Evolutionary conservation across 2,329 filamentous ascomycete genomes (phyloP).

Genomic region (Myriosclerotinia scirpicola): DNA sequence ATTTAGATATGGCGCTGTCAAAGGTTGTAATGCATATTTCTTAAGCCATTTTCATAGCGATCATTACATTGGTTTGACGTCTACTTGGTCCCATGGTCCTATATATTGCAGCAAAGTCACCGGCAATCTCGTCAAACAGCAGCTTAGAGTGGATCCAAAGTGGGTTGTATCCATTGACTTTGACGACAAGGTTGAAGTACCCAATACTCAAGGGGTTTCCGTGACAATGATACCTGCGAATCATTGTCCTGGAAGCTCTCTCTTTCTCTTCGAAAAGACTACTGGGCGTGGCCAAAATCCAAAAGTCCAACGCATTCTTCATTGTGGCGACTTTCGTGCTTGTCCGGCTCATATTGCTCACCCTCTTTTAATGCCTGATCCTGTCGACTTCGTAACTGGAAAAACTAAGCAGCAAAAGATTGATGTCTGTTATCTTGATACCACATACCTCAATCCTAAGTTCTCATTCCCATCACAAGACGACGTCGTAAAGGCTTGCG

Average conservation of each 20-base stretch:
- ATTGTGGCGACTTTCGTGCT: slow-evolving; percentile 94
- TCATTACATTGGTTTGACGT: slow-evolving; percentile 89
- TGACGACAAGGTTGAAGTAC: slow-evolving; percentile 75
- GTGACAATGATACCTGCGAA: slow-evolving; percentile 97
- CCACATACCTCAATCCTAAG: slow-evolving; percentile 92
- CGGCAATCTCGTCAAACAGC: slow-evolving; percentile 81
- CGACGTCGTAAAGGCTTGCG: slow-evolving; percentile 83
- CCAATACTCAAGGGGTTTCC: slow-evolving; percentile 75
- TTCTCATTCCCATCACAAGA: slow-evolving; percentile 91
- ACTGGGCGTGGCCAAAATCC: slow-evolving; percentile 59
- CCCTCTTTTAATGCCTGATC: slow-evolving; percentile 74
- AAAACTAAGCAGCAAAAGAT: slow-evolving; percentile 80
- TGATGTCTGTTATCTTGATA: slow-evolving; percentile 95
- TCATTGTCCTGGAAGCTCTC: slow-evolving; percentile 90
- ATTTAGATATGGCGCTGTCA: slow-evolving; percentile 89
- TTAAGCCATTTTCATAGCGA: slow-evolving; percentile 98
- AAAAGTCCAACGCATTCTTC: slow-evolving; percentile 75
- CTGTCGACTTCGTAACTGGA: slow-evolving; percentile 67
- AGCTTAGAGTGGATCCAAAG: slow-evolving; percentile 80
- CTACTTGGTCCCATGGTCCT: slow-evolving; percentile 86
- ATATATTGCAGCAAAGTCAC: slow-evolving; percentile 97
- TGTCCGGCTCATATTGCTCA: slow-evolving; percentile 83
- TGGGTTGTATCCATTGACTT: slow-evolving; percentile 87
- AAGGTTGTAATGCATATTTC: slow-evolving; percentile 93
- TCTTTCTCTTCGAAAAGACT: slow-evolving; percentile 88